Percentiles rank a stretch among this genome's conserved stretches.
phyloP scores from a whole-genome alignment of 2,329 filamentous ascomycete species.

The Colletotrichum zoysiae region DNA sequence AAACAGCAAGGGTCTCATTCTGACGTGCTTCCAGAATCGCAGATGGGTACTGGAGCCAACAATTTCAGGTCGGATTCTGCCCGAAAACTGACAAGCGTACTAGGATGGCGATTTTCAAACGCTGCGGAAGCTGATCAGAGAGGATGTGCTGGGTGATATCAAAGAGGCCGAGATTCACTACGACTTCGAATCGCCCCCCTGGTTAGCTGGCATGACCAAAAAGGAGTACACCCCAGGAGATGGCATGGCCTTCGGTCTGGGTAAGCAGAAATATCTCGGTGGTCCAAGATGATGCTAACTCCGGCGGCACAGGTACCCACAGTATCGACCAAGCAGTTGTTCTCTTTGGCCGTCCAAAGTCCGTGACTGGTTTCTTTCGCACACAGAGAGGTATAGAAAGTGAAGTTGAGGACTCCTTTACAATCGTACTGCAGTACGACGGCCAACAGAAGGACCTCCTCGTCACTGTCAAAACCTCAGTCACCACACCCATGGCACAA shows the following conservation, averaged over 20 bases:
- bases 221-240: constrained; percentile 53
- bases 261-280: constrained; percentile 40
- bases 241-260: constrained; percentile 58
- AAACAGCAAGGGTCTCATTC: constrained; percentile 58
- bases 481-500: constrained; percentile 69
- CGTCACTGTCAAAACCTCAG: constrained; percentile 71
- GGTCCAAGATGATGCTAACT: not conserved
- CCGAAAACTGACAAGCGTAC: too few relatives aligned
- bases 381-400: constrained; percentile 62
- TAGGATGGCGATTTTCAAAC: constrained; percentile 73
- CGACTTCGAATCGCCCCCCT: constrained; percentile 63
- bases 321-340: constrained; percentile 71
- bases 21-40: constrained; percentile 65
- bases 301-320: constrained; percentile 63
- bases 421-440: constrained; percentile 70
- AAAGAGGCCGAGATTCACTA: constrained; percentile 77
- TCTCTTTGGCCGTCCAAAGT: constrained; percentile 68
- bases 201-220: constrained; percentile 50
- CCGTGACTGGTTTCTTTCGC: constrained; percentile 68
- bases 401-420: constrained; percentile 62
- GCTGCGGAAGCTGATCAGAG: constrained; percentile 65
- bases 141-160: constrained; percentile 68
- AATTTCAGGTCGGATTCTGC: accelerated
- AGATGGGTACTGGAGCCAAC: constrained; percentile 23
- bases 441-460: constrained; percentile 58